Evolutionary conservation across 2,329 filamentous ascomycete genomes (phyloP), one percentile per base, ranked within the genome.

Genomic region (Aspergillus fischeri): DNA sequence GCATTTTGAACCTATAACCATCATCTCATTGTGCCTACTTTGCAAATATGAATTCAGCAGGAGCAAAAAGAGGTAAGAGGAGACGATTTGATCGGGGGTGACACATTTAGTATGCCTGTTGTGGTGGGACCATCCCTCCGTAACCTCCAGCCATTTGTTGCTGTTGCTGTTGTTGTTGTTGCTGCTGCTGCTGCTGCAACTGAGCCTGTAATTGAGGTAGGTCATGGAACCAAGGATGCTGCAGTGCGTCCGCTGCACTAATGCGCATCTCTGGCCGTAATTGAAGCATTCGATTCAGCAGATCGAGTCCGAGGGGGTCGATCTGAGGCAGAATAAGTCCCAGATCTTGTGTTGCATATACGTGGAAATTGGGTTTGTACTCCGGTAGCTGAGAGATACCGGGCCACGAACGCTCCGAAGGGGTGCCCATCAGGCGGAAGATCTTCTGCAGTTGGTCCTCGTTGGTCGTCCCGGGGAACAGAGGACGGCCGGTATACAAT

Each of bases 371-470:
- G 50, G 87, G 84, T 81, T 97, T 97, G 82, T 97, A 99, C 75
- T 99, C 94, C n/a, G 93, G 92, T 67, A 96, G 92, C 70, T 93
- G 88, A 21, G 89, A 91, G 70, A 99, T 96, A 45, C 92, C 92
- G 0, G 93, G 93, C 94, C 94, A 99, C 4, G 90, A 92, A 48
- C 92, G 87, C 75, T 99, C 94, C 0, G 91, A 96, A 0, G 94
- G 94, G 0, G 94, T 99, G 60, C 94, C 94, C 94, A 99, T 99
- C 60, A 99, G 88, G 58, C 94, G 86, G 83, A 99, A 99, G 75
- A 99, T 99, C 73, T 95, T 92, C 62, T 96, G 84, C 52, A 97
- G 87, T 75, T 99, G 94, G 72, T 99, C 94, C 75, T 99, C 94
- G 73, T 99, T 99, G 41, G 94, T 97, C 1, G 94, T 99, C 57